Base-by-base conservation (phyloP, 768 basidiomycete genomes). In the Boletus insuetus region DNA sequence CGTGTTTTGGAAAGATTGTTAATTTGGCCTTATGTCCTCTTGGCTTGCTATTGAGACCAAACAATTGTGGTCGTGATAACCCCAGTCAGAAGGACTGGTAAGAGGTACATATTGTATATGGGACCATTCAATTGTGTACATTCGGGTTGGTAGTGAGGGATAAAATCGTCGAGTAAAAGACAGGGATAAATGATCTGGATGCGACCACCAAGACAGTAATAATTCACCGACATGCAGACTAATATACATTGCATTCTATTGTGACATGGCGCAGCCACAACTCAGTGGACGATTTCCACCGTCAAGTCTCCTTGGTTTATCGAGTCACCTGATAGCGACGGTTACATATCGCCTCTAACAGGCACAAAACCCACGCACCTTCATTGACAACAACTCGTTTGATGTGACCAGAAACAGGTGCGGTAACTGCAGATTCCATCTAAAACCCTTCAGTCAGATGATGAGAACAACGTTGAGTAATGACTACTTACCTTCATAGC, bases 351-450 rank as follows among this genome's bases (percentile, higher is more conserved):
- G 40, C 20, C 50, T 39, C n/a, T 13, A 38, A 48, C 12, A 19
- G 7, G 20, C 48, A 42, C 14, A 47, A 49, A 55, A 46, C 48
- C 34, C 37, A 51, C 76, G 59, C 61, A 87, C 89, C 91, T 82
- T 94, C 90, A 59, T 86, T 84, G 49, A 98, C 93, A 49, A 86
- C 83, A 29, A 99, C 91, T 40, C 96, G 88, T 76, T 93, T 94
- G 75, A 98, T 82, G 72, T 94, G 93, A 42, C 97, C 97, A 48
- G 94, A 94, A 42, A 98, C 96, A 24, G 97, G 95, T 29, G 94
- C 90, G 31, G 94, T 96, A 44, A 98, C 94, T 59, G 91, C 86
- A 58, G 91, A 94, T 77, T 99, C 96, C 96, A 98, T 98, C 94
- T 95, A 65, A 62, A 63, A 59, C 59, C 53, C 26, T 43, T 52